A percentile compares a stretch with the other conserved stretches of the same genome.
These are phyloP conservation scores for Omphalotus guepiniiformis DNA, from an alignment of 768 basidiomycete genomes.

Conservation along the genomic window DNA sequence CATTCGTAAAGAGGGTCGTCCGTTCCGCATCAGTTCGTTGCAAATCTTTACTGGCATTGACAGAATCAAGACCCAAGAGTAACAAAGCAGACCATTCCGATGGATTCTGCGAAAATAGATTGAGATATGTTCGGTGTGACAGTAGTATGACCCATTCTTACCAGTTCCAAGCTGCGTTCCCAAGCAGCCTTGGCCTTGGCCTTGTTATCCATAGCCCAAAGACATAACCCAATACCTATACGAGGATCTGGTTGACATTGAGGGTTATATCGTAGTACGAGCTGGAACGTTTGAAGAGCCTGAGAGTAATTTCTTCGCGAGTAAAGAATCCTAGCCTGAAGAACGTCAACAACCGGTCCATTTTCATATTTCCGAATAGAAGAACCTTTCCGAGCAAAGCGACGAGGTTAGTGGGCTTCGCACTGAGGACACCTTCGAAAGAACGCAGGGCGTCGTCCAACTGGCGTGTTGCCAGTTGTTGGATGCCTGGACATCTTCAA, in stretches of 20 bases:
- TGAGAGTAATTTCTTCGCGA: constrained; percentile 71
- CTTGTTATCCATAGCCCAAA: constrained; percentile 86
- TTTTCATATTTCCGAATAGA: background rate
- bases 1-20: constrained; percentile 51
- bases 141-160: constrained; percentile 37
- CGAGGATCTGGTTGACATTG: constrained; percentile 87
- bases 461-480: constrained; percentile 73
- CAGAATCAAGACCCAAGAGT: constrained; percentile 78
- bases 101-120: constrained; percentile 51
- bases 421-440: constrained; percentile 74
- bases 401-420: constrained; percentile 82
- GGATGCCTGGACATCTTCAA: constrained; percentile 52
- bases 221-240: constrained; percentile 91
- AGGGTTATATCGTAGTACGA: constrained; percentile 74
- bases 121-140: background rate
- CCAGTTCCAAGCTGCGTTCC: constrained; percentile 84
- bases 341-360: background rate
- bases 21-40: constrained; percentile 61
- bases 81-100: constrained; percentile 75
- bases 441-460: constrained; percentile 80
- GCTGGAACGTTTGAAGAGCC: constrained; percentile 83
- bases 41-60: constrained; percentile 81
- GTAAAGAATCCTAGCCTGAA: constrained; percentile 81
- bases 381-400: constrained; percentile 83
- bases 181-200: constrained; percentile 83